Evolutionary conservation across 78 protist species (phyloP), one percentile per base, ranked within the genome.

Genomic region (Polysphondylium violaceum): DNA sequence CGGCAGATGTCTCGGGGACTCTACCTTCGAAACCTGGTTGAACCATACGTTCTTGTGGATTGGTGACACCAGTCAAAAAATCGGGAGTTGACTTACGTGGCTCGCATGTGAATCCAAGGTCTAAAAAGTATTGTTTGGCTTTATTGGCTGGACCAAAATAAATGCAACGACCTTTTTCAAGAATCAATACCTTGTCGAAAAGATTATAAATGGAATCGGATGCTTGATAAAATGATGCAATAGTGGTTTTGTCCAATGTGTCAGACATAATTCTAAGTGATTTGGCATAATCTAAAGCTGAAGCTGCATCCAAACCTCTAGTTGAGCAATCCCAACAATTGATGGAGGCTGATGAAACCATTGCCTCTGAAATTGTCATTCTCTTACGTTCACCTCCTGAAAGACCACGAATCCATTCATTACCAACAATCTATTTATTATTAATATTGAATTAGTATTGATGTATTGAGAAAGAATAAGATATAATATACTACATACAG

Each of bases 141-240:
- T 11, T 9, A n/a, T 29, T 60, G 23, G 41, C 50, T 71, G 92
- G 92, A 35, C 92, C 92, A 29, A 86, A 86, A 53, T 86, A 86
- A 64, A 86, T 86, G 55, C 76, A 73, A n/a, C 92, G 19, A 35
- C 92, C 92, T 51, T 86, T 86, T 27, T 86, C 92, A 9, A 86
- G 36, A 17, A 86, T 47, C 44, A 72, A 53, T n/a, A 86, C 92
- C 25, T 71, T 73, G 65, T 86, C 92, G 9, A 86, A 86, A 3
- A 63, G 33, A 27, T 71, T 50, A 51, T 86, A 86, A 41, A 86
- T 86, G n/a, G 74, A 74, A 61, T 86, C 92, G 7, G 92, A 86
- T 16, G 92, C 92, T 53, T 86, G 92, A 27, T 86, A 86, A 74
- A 86, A 86, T 43, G 92, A 86, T 21, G 92, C 92, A 35, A 86